phyloP scores from a whole-genome alignment of 2,329 filamentous ascomycete species.

The Aspergillus glaucus region DNA sequence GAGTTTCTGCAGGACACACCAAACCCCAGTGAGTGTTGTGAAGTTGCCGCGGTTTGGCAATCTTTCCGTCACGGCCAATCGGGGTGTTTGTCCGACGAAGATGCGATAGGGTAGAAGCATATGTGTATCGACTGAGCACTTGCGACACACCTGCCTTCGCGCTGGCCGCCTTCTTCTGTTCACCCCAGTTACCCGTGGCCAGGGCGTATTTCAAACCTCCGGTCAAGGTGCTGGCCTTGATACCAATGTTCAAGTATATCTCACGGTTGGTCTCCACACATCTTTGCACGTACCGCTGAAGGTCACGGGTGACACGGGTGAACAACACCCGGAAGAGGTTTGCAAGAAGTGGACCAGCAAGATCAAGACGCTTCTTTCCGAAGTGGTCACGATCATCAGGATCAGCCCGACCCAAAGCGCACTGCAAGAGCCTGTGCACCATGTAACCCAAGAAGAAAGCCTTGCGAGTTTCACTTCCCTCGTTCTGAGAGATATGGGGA shows the following conservation, averaged over 20 bases:
- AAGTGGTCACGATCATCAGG: constrained; percentile 98
- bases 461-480: constrained; percentile 91
- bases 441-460: constrained; percentile 99
- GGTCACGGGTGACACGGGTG: constrained; percentile 81
- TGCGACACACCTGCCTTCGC: constrained; percentile 96
- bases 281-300: constrained; percentile 83
- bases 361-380: constrained; percentile 94
- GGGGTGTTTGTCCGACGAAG: constrained; percentile 95
- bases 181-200: constrained; percentile 97
- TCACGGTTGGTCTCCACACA: constrained; percentile 84
- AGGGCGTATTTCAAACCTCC: constrained; percentile 95
- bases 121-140: constrained; percentile 96
- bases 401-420: constrained; percentile 84
- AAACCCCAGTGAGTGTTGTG: constrained; percentile 99
- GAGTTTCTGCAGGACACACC: constrained; percentile 94
- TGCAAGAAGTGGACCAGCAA: constrained; percentile 90
- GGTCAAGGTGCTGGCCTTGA: constrained; percentile 85
- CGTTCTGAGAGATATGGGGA: constrained; percentile 90
- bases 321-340: constrained; percentile 92
- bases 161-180: constrained; percentile 95
- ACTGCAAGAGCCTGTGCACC: constrained; percentile 92
- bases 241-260: constrained; percentile 83
- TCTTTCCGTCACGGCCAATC: constrained; percentile 94
- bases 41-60: constrained; percentile 93
- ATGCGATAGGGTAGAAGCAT: constrained; percentile 93